A percentile compares a stretch with the other conserved stretches of the same genome.
Evolutionary conservation across 2,329 filamentous ascomycete species (phyloP).

Genomic region (Dendryphion nanum): DNA sequence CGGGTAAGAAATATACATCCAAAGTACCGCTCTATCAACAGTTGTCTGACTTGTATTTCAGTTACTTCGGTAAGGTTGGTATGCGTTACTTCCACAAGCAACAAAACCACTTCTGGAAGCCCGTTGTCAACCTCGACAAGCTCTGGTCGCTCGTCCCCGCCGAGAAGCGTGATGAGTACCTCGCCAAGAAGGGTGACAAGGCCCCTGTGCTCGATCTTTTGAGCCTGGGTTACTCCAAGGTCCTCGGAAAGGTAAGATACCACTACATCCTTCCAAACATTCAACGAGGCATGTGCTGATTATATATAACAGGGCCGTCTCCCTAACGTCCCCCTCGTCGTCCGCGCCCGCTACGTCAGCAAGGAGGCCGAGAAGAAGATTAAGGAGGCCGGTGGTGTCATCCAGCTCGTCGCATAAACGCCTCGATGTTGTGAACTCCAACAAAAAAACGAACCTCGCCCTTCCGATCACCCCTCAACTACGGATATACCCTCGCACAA

Average conservation of each 20-base stretch:
- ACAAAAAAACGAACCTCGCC: too few species aligned
- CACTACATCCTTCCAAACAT: too few species aligned
- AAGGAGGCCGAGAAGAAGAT: conserved; percentile 98
- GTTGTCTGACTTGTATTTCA: conserved; percentile 61
- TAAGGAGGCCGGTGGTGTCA: conserved; percentile 92
- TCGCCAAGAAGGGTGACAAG: conserved; percentile 82
- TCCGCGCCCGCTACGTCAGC: conserved; percentile 93
- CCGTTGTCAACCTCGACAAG: conserved; percentile 98
- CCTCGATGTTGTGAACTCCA: too few species aligned
- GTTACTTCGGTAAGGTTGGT: conserved; percentile 99
- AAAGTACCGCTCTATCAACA: conserved; percentile 59
- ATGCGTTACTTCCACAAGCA: conserved; percentile 68
- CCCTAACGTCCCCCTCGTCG: conserved; percentile 88
- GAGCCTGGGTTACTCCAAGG: conserved; percentile 95
- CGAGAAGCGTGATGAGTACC: conserved; percentile 92
- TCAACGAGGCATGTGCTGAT: too few species aligned
- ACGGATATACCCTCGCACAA: too few species aligned
- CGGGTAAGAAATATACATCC: conserved; percentile 55
- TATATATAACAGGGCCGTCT: too few species aligned
- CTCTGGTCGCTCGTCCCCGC: conserved; percentile 92
- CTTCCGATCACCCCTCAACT: too few species aligned
- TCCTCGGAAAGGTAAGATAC: conserved; percentile 99
- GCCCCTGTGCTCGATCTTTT: conserved; percentile 98
- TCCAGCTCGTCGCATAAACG: conserved; percentile 92
- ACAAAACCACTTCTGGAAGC: conserved; percentile 97